A percentile compares a stretch with the other conserved stretches of the same genome.
These are phyloP conservation scores for Aaosphaeria arxii DNA, from an alignment of 2,329 filamentous ascomycete genomes.

Conservation along the genomic window DNA sequence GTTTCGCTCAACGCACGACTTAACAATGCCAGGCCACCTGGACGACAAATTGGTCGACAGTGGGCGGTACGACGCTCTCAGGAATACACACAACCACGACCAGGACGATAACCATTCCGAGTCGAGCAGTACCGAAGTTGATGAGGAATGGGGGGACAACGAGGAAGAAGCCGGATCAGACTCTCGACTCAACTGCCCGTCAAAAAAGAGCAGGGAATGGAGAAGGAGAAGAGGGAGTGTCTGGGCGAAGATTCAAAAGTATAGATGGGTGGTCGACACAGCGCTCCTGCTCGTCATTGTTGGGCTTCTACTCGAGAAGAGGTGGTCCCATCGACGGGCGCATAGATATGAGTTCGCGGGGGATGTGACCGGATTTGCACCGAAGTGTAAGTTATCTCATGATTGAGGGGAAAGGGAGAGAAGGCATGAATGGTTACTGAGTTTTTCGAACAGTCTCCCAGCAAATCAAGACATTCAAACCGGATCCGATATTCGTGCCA, in stretches of 20 bases:
- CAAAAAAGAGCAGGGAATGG: too few relatives aligned
- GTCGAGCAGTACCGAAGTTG: conserved; percentile 24
- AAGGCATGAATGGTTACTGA: too few relatives aligned
- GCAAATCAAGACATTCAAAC: conserved; percentile 26
- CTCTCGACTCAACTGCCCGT: background rate
- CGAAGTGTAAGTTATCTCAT: conserved; percentile 15
- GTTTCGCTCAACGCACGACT: background rate
- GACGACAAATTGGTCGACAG: conserved; percentile 13
- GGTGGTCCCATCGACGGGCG: conserved; percentile 7
- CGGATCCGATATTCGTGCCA: conserved; percentile 21
- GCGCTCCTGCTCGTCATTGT: conserved; percentile 24
- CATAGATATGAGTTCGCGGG: conserved; percentile 21
- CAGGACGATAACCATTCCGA: conserved; percentile 7
- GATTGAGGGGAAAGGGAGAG: too few relatives aligned
- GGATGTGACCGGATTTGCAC: conserved; percentile 31
- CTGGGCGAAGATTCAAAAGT: conserved; percentile 13
- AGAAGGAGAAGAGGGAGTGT: conserved; percentile 5
- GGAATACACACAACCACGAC: conserved; percentile 11
- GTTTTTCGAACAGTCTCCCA: conserved; percentile 18
- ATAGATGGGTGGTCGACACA: conserved; percentile 28
- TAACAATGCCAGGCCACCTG: background rate
- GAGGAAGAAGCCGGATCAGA: conserved; percentile 2
- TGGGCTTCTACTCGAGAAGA: conserved; percentile 24
- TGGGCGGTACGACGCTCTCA: conserved; percentile 21
- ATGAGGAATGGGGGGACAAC: conserved; percentile 17